Conservation (phyloP, 768 basidiomycete species). For the Cystoderma amianthinum region DNA sequence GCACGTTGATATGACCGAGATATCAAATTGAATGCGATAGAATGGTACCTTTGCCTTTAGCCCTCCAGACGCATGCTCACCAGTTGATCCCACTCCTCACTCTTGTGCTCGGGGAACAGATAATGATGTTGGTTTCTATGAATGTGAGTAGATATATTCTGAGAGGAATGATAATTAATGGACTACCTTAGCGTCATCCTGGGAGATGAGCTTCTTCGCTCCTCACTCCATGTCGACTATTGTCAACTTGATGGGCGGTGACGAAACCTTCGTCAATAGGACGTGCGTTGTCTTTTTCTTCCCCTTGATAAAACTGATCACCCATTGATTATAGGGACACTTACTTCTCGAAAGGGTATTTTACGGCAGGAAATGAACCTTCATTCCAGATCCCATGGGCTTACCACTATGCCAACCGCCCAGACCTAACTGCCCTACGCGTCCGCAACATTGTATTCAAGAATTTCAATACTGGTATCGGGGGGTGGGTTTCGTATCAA, state of each 20-base stretch:
- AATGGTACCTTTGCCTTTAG: conserved; percentile 46
- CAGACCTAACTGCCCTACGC: conserved; percentile 39
- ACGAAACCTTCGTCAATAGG: conserved; percentile 30
- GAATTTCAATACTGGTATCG: conserved; percentile 38
- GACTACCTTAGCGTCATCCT: conserved; percentile 39
- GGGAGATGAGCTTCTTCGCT: conserved; percentile 48
- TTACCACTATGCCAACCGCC: conserved; percentile 43
- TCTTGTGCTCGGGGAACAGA: conserved; percentile 43
- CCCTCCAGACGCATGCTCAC: conserved; percentile 41
- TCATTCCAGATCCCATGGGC: conserved; percentile 40
- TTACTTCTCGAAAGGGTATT: conserved; percentile 39
- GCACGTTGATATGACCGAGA: neutral
- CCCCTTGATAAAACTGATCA: neutral
- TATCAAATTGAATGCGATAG: conserved; percentile 14
- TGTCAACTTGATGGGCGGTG: conserved; percentile 39
- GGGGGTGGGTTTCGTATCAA: conserved; percentile 21
- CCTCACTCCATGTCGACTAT: conserved; percentile 44
- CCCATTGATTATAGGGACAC: conserved; percentile 22
- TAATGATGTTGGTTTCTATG: conserved; percentile 45
- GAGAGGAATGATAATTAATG: no score
- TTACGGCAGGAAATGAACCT: conserved; percentile 42
- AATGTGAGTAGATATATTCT: conserved; percentile 25
- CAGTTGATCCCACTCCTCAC: conserved; percentile 36
- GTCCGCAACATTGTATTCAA: conserved; percentile 35
- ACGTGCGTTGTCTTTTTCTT: conserved; percentile 17